Conservation (phyloP, 352 stramenopile species). For the Phytophthora sp. region DNA sequence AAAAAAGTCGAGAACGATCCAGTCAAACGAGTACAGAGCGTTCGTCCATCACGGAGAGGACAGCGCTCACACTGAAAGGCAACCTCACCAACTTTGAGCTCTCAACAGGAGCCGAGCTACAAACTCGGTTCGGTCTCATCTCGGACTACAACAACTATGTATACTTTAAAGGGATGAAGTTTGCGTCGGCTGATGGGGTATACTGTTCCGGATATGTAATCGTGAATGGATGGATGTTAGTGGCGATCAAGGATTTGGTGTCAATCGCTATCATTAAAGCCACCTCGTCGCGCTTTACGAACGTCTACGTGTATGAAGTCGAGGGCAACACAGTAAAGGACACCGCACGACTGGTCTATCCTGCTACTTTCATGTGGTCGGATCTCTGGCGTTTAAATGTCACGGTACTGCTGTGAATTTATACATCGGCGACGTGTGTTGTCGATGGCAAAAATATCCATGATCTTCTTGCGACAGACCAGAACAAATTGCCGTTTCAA, state of each 20-base stretch:
- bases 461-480: too few relatives aligned
- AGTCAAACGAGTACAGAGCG: conserved; percentile 16
- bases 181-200: conserved; percentile 44
- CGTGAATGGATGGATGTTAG: conserved; percentile 43
- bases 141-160: conserved; percentile 49
- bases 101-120: conserved; percentile 36
- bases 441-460: too few relatives aligned
- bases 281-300: conserved; percentile 23
- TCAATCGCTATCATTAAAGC: conserved; percentile 43
- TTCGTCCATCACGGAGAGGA: conserved; percentile 26
- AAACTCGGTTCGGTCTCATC: conserved; percentile 42
- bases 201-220: conserved; percentile 54
- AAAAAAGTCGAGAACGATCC: conserved; percentile 18
- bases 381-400: conserved; percentile 33
- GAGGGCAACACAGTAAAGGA: conserved; percentile 44
- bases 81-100: conserved; percentile 44
- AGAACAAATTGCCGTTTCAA: too few relatives aligned
- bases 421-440: too few relatives aligned
- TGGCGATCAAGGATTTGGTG: conserved; percentile 36
- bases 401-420: conserved; percentile 49
- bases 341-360: conserved; percentile 30
- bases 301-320: conserved; percentile 51
- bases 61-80: conserved; percentile 12
- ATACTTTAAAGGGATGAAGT: conserved; percentile 53
- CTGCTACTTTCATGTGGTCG: conserved; percentile 25